Conservation (phyloP, 768 basidiomycete genomes). For the Lyophyllum atratum region DNA sequence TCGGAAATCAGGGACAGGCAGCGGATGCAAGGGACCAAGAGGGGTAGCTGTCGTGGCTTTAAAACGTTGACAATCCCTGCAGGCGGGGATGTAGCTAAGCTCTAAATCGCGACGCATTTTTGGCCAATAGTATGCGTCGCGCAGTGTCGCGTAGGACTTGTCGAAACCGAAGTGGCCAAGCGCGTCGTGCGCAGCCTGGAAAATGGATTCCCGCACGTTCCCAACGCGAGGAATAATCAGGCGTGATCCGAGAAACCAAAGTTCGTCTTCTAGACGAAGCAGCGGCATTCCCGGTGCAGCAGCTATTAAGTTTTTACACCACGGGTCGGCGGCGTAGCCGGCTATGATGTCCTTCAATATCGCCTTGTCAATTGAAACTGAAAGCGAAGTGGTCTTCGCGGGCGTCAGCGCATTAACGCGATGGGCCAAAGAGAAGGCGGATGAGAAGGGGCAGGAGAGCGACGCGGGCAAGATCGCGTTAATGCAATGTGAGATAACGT, state of each 20-base stretch:
- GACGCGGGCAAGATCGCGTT: too few species aligned
- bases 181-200: neutral
- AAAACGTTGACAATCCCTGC: neutral
- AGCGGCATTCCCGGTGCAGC: neutral
- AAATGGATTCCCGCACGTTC: neutral
- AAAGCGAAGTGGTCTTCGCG: neutral
- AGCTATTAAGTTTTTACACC: neutral
- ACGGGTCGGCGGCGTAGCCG: too few species aligned
- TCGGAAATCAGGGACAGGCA: neutral
- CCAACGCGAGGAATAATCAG: neutral
- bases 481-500: too few species aligned
- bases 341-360: neutral
- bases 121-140: neutral
- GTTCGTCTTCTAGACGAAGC: neutral
- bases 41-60: neutral
- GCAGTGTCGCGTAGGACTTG: conserved; percentile 3
- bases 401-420: neutral
- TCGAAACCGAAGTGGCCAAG: neutral
- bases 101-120: neutral
- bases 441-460: too few species aligned
- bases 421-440: too few species aligned
- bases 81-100: neutral
- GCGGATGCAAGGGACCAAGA: neutral
- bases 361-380: neutral
- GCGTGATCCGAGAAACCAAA: neutral